These are phyloP conservation scores for Plasmodium inui DNA, from an alignment of 169 alveolate genomes.

Conservation along the genomic window DNA sequence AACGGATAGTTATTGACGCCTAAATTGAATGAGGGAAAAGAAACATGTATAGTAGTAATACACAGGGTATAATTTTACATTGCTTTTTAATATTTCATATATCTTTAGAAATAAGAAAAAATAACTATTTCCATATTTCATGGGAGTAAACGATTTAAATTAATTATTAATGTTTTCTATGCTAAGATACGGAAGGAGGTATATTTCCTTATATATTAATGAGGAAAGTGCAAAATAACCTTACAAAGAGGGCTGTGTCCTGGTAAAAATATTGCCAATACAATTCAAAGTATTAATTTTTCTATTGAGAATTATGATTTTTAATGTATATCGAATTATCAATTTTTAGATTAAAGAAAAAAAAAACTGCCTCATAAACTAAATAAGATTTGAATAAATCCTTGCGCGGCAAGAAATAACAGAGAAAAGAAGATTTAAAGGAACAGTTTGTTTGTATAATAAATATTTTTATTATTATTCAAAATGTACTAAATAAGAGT, in stretches of 20 bases:
- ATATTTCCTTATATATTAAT: too few relatives aligned
- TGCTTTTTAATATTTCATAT: background rate
- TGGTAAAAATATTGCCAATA: background rate
- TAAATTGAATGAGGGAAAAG: background rate
- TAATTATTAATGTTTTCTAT: too few relatives aligned
- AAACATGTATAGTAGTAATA: background rate
- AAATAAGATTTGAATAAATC: too few relatives aligned
- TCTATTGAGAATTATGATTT: background rate
- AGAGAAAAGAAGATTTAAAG: too few relatives aligned
- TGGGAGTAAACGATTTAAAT: background rate
- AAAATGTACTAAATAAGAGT: too few relatives aligned
- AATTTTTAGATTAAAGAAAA: too few relatives aligned
- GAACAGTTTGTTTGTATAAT: too few relatives aligned
- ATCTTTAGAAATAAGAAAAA: background rate
- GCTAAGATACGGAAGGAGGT: background rate
- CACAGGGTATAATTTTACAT: background rate
- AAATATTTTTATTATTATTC: too few relatives aligned
- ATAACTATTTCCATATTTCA: background rate
- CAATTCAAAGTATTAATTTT: background rate
- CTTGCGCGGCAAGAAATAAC: too few relatives aligned
- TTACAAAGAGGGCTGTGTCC: background rate
- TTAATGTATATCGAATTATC: background rate
- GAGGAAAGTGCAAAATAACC: background rate
- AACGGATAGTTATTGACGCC: background rate
- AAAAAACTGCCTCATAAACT: too few relatives aligned